Base-by-base conservation (phyloP, 768 basidiomycete genomes). In the Psilocybe subaeruginosa region DNA sequence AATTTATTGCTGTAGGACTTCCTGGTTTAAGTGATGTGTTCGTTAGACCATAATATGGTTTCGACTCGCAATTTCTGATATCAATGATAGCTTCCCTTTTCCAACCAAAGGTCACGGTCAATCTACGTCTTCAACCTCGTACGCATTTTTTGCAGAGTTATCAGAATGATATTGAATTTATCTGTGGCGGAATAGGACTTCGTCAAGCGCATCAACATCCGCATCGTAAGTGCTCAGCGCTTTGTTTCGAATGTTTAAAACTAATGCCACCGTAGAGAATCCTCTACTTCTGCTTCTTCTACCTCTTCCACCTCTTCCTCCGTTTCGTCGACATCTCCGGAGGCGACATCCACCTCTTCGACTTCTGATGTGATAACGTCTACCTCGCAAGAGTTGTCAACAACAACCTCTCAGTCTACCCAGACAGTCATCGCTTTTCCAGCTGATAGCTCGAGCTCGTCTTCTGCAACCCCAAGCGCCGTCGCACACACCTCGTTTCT, bases 401-500 rank as follows among this genome's bases (percentile, higher is more conserved):
- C 61, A 19, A 30, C 33, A 27, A 50, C 50, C 35, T 23, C 47
- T 35, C 19, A 54, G 14, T 30, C 60, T 4, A 66, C 65, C 29
- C 57, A 47, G 27, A 60, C 59, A n/a, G 61, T 66, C 12, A 63
- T 58, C 8, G 48, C 60, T 4, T 23, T 56, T 35, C 37, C 57
- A 29, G 41, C 16, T 23, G 57, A 29, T n/a, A 23, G 53, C 9
- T 50, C 60, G 11, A 27, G 46, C 30, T 9, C 33, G 2, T 19
- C 33, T 23, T 48, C 54, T 47, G 33, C 57, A 2, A 37, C 16
- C 55, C 31, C 58, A 8, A 54, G 45, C 31, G 35, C 62, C 9
- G 29, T 50, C 31, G 33, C 59, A 19, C 41, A 57, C 17, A 58
- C 68, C 27, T 56, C 69, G n/a, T 92, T 92, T 74, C 69, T 91